Evolutionary conservation across 2,329 filamentous ascomycete species (phyloP).

Genomic region (Microdochium trichocladiopsis): DNA sequence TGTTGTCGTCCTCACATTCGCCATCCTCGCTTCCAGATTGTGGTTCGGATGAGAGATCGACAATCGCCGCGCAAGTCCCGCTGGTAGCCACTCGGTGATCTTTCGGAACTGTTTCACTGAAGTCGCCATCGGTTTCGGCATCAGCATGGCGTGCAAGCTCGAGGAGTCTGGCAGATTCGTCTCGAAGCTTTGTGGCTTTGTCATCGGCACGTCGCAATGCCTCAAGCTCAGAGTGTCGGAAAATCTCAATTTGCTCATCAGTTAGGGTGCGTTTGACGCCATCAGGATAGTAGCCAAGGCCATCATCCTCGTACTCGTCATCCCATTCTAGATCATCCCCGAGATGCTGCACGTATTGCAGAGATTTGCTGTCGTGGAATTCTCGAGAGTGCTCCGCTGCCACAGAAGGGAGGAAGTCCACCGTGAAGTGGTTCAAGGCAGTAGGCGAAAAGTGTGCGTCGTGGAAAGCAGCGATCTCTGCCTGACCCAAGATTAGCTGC

Average conservation of each 20-base stretch:
- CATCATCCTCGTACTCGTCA: constrained; percentile 51
- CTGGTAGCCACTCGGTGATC: not conserved
- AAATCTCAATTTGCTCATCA: constrained; percentile 84
- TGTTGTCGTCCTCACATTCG: constrained; percentile 20
- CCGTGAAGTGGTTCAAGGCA: constrained; percentile 37
- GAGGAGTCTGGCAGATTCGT: constrained; percentile 6
- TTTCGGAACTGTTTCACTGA: not conserved
- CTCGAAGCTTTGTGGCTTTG: constrained; percentile 19
- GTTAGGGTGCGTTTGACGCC: constrained; percentile 85
- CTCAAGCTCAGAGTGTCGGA: constrained; percentile 82
- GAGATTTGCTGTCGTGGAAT: not conserved
- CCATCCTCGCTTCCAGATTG: constrained; percentile 19
- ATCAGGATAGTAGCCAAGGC: constrained; percentile 77
- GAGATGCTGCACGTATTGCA: constrained; percentile 5
- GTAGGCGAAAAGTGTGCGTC: constrained; percentile 48
- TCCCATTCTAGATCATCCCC: constrained; percentile 18
- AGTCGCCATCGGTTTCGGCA: not conserved
- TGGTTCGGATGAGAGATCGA: not conserved
- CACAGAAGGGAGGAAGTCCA: constrained; percentile 32
- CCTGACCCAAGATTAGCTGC: constrained; percentile 30
- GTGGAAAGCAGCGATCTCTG: constrained; percentile 53
- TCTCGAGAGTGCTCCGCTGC: not conserved
- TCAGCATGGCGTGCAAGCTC: constrained; percentile 6
- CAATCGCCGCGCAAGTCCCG: constrained; percentile 1
- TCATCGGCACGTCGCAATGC: constrained; percentile 50